Evolutionary conservation across 306 rosid genomes (phyloP).

Genomic region (Malus asiatica): DNA sequence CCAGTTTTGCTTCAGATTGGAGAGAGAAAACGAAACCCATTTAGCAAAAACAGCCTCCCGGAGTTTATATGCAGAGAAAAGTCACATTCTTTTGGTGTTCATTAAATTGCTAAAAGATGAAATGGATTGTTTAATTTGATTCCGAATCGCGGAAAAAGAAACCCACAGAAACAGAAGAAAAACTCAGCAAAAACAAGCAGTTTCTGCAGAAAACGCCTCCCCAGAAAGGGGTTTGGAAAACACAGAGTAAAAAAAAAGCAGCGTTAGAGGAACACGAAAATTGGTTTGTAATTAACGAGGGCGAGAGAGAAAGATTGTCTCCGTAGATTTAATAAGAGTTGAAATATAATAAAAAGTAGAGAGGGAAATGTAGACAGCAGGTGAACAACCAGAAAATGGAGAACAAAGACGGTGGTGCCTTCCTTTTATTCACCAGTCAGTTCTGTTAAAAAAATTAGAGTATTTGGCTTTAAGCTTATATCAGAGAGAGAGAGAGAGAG

Average conservation of each 20-base stretch:
- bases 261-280: slow-evolving; percentile 2
- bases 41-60: slow-evolving; percentile 24
- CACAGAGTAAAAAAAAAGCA: slow-evolving; percentile 6
- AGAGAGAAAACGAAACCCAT: slow-evolving; percentile 24
- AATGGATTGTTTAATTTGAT: neutral
- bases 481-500: neutral
- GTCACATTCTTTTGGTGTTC: neutral
- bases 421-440: neutral
- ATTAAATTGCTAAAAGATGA: neutral
- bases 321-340: neutral
- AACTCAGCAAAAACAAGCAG: neutral
- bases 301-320: neutral
- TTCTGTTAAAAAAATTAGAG: neutral
- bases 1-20: slow-evolving; percentile 28
- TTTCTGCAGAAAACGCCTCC: neutral
- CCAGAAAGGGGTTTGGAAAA: neutral
- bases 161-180: neutral
- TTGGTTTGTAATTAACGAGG: neutral
- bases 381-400: slow-evolving; percentile 38
- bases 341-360: neutral
- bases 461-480: slow-evolving; percentile 7
- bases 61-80: slow-evolving; percentile 3
- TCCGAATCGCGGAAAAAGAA: neutral
- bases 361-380: slow-evolving; percentile 17
- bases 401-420: slow-evolving; percentile 10